phyloP scores from a whole-genome alignment of 805 yeast species.

The Starmerella bacillaris region DNA sequence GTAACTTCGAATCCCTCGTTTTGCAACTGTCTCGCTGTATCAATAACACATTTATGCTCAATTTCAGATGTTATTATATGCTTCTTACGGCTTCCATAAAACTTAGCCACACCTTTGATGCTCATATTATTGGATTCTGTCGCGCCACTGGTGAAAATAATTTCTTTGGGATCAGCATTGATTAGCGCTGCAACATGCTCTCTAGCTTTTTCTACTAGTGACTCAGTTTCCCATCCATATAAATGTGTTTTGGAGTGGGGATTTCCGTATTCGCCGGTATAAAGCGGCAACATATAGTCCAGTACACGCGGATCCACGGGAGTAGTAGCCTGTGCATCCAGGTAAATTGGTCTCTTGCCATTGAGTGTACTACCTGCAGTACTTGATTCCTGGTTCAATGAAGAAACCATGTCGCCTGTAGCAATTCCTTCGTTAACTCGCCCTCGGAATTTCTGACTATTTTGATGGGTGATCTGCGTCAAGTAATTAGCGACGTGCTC shows the following conservation, averaged over 20 bases:
- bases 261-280: slow-evolving; percentile 85
- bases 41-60: slow-evolving; percentile 97
- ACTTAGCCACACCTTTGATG: slow-evolving; percentile 86
- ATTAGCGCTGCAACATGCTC: slow-evolving; percentile 64
- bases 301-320: slow-evolving; percentile 95
- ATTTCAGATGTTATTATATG: slow-evolving; percentile 94
- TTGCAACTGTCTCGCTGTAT: slow-evolving; percentile 82
- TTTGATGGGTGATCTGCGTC: slow-evolving; percentile 11
- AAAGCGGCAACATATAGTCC: slow-evolving; percentile 24
- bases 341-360: slow-evolving; percentile 64
- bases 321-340: slow-evolving; percentile 97
- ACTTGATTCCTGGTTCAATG: neutral
- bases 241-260: slow-evolving; percentile 96
- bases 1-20: slow-evolving; percentile 96
- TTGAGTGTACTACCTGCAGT: slow-evolving; percentile 7
- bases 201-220: slow-evolving; percentile 77
- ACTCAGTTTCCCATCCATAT: slow-evolving; percentile 97
- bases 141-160: slow-evolving; percentile 93
- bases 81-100: slow-evolving; percentile 72
- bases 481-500: slow-evolving; percentile 1
- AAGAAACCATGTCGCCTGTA: slow-evolving; percentile 1
- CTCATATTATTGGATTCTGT: slow-evolving; percentile 94
- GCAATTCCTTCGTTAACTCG: slow-evolving; percentile 9
- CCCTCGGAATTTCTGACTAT: slow-evolving; percentile 2
- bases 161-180: slow-evolving; percentile 90